Percentiles rank a stretch among this genome's conserved stretches.
These are phyloP conservation scores for Rhododendron molle DNA, from an alignment of 148 eudicot species.

Conservation along the genomic window DNA sequence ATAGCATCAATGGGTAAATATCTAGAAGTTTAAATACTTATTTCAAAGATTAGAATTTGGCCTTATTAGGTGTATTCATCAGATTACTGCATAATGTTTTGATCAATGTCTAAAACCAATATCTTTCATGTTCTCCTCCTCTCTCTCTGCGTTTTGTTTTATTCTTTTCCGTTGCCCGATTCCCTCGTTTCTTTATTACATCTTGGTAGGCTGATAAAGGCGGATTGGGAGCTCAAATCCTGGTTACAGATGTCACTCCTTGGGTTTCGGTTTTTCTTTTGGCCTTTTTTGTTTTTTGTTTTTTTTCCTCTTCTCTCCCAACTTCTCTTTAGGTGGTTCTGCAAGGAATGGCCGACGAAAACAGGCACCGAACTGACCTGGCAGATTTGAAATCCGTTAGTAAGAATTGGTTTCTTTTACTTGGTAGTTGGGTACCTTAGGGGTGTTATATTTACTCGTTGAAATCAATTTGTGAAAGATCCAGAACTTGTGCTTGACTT, in stretches of 20 bases:
- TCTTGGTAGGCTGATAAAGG: conserved; percentile 19
- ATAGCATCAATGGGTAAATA: background rate
- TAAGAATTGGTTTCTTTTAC: background rate
- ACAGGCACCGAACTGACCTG: background rate
- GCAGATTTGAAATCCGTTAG: background rate
- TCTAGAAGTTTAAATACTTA: background rate
- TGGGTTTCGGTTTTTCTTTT: background rate
- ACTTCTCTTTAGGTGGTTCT: conserved; percentile 15
- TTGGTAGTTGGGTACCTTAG: background rate
- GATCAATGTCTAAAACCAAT: conserved; percentile 10
- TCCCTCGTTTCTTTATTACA: conserved; percentile 1
- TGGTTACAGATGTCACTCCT: conserved; percentile 2
- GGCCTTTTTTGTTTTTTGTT: too few relatives aligned
- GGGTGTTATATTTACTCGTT: background rate
- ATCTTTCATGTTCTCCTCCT: background rate
- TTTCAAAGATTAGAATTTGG: background rate
- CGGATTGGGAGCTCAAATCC: conserved; percentile 16
- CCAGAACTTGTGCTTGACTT: background rate
- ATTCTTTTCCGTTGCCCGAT: background rate
- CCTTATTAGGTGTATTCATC: background rate
- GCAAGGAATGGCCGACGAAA: background rate
- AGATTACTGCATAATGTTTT: background rate
- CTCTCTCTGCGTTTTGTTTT: background rate
- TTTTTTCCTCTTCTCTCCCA: background rate
- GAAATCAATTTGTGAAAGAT: background rate